These are phyloP conservation scores for Calocera viscosa DNA, from an alignment of 768 basidiomycete species.

Conservation along the genomic window DNA sequence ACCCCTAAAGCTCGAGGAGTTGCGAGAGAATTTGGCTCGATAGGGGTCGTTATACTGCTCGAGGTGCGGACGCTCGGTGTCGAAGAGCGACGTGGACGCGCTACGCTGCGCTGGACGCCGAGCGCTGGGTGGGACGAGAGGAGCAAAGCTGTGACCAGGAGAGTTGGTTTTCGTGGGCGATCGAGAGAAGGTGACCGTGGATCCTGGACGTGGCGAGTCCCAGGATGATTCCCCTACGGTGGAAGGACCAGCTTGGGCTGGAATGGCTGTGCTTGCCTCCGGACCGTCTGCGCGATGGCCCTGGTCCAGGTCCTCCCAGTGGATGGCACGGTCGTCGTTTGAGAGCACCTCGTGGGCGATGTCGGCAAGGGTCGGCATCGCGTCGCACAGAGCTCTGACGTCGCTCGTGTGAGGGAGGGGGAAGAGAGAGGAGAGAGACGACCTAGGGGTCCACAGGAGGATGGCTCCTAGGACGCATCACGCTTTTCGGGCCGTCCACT, in stretches of 20 bases:
- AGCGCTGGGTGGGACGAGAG: neutral
- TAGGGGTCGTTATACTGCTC: slow-evolving; percentile 12
- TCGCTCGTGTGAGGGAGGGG: too few species aligned
- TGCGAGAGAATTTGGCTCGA: slow-evolving; percentile 25
- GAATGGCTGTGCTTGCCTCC: neutral
- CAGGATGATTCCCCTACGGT: neutral
- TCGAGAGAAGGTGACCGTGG: neutral
- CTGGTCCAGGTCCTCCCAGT: neutral
- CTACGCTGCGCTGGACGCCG: neutral
- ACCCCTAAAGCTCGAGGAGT: slow-evolving; percentile 45
- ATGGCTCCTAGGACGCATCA: too few species aligned
- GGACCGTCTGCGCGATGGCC: neutral
- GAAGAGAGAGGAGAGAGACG: too few species aligned
- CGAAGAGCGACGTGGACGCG: neutral
- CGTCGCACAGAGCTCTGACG: neutral
- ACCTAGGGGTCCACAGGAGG: too few species aligned
- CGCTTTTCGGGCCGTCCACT: too few species aligned
- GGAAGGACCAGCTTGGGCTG: neutral
- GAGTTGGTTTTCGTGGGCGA: neutral
- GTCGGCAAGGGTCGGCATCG: neutral
- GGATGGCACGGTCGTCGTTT: neutral
- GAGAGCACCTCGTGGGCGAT: neutral
- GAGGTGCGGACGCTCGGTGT: neutral
- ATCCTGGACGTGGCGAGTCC: neutral
- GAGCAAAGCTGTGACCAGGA: neutral